Evolutionary conservation across 2,329 filamentous ascomycete species (phyloP), one percentile per base, ranked within the genome.

Genomic region (Beauveria bassiana): DNA sequence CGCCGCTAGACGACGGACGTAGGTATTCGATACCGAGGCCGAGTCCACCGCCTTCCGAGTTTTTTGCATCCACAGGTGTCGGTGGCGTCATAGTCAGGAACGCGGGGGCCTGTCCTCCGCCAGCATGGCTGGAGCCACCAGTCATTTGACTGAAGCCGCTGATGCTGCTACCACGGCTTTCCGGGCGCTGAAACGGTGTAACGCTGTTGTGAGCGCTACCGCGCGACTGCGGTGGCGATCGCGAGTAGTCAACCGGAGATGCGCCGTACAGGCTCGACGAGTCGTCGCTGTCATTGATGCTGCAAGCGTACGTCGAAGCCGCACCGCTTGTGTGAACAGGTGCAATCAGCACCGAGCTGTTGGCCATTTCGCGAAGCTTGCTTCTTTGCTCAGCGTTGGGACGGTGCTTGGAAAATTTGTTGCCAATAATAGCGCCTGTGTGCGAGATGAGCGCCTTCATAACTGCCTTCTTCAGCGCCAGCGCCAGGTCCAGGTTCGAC

Each of bases 371-470:
- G 47, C 93, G 86, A 40, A 96, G 81, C 64, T 89, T 87, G 69
- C 81, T 89, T 69, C 91, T 87, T 71, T 95, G 90, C 62, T 90
- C 87, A 58, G 86, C 90, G 65, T 80, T 90, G 1, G 93, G 93
- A 4, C 92, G 86, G 71, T 96, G 91, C 70, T 91, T 90, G 57
- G 88, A 91, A 75, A 99, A 90, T 72, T 99, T 99, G 81, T 99
- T 99, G 60, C 93, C 91, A 55, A 99, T 91, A 67, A 99, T 97
- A 62, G 95, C 92, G 42, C 95, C 95, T 0, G 93, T 93, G 71
- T 99, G 95, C 1, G 91, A 95, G 69, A 99, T 96, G 51, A 99
- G 81, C 0, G 95, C 93, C 70, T 92, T 90, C 71, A 96, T 91
- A 62, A 98, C 90, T 52, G 96, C 93, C 71, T 93, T 96, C 78